Base-by-base conservation (phyloP, 345 rosid species). In the Trapa incisa region DNA sequence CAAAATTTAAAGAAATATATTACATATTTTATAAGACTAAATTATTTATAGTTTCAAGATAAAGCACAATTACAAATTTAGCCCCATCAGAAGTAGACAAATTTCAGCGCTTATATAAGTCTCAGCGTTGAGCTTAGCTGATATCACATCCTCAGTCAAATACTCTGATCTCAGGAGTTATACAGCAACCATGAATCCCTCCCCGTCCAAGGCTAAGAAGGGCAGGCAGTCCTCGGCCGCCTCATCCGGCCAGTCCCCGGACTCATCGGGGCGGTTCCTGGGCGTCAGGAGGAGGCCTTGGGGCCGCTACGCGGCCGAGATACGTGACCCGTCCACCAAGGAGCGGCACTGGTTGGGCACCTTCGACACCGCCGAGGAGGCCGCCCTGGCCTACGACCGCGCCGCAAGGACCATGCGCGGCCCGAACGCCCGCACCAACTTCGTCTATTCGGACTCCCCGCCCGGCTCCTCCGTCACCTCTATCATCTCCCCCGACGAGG, bases 291-390 rank as follows among this genome's bases (percentile, higher is more conserved):
- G 96, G n/a, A 71, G 96, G 71, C 96, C 96, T 35, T 89, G 96
- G 96, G 96, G 92, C 10, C 77, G 92, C 70, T 89, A 89, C 64
- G 92, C 96, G 0, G 96, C 92, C 2, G 96, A 89, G 80, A 89
- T 89, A 58, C 74, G 96, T 73, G 89, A 89, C 81, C 96, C 96
- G 37, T 75, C 86, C 15, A 87, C 96, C 37, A 89, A 89, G 68
- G 89, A 89, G 73, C 84, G 92, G 74, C 96, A 85, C 75, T 89
- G 96, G 96, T 83, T 89, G 2, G 92, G 96, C 16, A 89, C 96
- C 41, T 87, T 89, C 39, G 96, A 89, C 75, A 89, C 92, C 0
- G 92, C 96, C 0, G 89, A 86, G 71, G 92, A 89, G 71, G 96
- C 96, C 5, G 96, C 92, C 47, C 71, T 89, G 80, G 96, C 93